These are phyloP conservation scores for Vitis rotundifolia DNA, from an alignment of 164 flowering plant species.

Conservation along the genomic window DNA sequence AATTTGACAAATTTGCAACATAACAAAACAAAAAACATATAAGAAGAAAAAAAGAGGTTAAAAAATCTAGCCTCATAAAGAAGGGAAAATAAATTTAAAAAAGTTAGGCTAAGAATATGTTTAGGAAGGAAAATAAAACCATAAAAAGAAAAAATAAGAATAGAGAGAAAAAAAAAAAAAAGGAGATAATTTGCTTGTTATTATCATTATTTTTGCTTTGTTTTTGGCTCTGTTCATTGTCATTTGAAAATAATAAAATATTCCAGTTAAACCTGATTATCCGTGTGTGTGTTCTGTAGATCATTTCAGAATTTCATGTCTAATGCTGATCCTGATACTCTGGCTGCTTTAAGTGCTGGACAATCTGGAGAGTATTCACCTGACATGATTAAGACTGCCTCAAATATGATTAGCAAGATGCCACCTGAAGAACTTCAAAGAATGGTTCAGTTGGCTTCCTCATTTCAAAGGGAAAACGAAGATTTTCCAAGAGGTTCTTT, in stretches of 20 bases:
- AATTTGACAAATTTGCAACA: no score
- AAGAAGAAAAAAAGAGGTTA: no score
- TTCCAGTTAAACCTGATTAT: neutral
- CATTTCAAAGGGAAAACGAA: slow-evolving; percentile 57
- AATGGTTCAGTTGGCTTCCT: slow-evolving; percentile 73
- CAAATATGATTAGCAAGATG: slow-evolving; percentile 75
- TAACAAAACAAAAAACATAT: no score
- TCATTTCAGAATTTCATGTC: slow-evolving; percentile 81
- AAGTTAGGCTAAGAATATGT: no score
- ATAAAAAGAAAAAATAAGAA: no score
- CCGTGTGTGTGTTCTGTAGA: slow-evolving; percentile 30
- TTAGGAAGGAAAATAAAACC: no score
- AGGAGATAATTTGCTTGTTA: no score
- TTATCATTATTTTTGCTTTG: no score
- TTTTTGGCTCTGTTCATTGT: neutral
- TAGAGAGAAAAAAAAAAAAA: no score
- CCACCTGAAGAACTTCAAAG: slow-evolving; percentile 79
- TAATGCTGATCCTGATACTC: slow-evolving; percentile 61
- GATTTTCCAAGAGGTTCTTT: slow-evolving; percentile 22
- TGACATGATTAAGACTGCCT: slow-evolving; percentile 72
- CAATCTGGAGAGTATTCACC: slow-evolving; percentile 59
- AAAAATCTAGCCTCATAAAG: no score
- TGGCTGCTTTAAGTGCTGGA: slow-evolving; percentile 57
- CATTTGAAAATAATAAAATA: neutral
- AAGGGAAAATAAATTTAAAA: no score